phyloP scores from a whole-genome alignment of 129 eudicot genomes.

The Glebionis coronaria region DNA sequence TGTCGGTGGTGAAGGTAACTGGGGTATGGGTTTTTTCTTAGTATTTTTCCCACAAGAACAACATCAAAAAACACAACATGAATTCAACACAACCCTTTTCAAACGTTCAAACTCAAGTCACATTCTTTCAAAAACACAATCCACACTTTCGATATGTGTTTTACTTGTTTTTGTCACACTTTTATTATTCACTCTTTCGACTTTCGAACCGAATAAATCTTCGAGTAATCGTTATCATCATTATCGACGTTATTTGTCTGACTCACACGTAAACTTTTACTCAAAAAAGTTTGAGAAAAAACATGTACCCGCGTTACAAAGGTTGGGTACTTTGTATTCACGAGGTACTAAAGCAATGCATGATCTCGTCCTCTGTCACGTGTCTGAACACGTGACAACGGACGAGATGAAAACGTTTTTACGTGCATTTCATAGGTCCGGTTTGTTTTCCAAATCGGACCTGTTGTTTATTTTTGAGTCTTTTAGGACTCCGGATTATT shows the following conservation, averaged over 20 bases:
- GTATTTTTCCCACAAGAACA: slow-evolving; percentile 72
- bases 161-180: slow-evolving; percentile 58
- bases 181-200: slow-evolving; percentile 74
- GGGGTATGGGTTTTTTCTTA: slow-evolving; percentile 85
- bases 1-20: slow-evolving; percentile 32
- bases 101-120: slow-evolving; percentile 39
- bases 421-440: slow-evolving; percentile 44
- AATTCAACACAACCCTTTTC: slow-evolving; percentile 24
- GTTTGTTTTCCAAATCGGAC: slow-evolving; percentile 56
- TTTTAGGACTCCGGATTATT: slow-evolving; percentile 18
- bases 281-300: not conserved
- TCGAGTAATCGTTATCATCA: slow-evolving; percentile 9
- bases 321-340: slow-evolving; percentile 60
- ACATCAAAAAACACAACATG: slow-evolving; percentile 18
- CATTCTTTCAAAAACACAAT: slow-evolving; percentile 60
- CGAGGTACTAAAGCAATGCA: slow-evolving; percentile 69
- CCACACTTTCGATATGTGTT: slow-evolving; percentile 72
- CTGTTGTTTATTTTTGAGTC: slow-evolving; percentile 53
- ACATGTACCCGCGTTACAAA: slow-evolving; percentile 53
- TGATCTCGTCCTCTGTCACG: slow-evolving; percentile 64
- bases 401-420: slow-evolving; percentile 44
- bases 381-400: slow-evolving; percentile 34
- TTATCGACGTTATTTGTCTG: slow-evolving; percentile 27
- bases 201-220: slow-evolving; percentile 49
- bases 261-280: not conserved